phyloP scores from a whole-genome alignment of 2,329 filamentous ascomycete genomes.

The Colletotrichum sp. region DNA sequence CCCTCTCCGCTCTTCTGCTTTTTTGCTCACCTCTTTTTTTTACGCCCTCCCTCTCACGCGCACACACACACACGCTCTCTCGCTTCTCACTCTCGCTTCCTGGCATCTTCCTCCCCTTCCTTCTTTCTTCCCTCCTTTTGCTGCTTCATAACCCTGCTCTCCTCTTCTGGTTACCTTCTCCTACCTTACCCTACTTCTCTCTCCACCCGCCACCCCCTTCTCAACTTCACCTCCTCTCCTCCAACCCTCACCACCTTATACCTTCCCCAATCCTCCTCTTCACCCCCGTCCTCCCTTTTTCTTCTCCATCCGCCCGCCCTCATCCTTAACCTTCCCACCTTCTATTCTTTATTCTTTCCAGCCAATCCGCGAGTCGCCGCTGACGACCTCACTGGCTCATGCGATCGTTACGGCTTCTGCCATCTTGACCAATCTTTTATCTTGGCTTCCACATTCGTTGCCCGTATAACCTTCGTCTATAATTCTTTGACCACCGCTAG shows the following conservation, averaged over 20 bases:
- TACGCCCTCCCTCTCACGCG: not conserved
- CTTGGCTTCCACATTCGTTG: constrained; percentile 24
- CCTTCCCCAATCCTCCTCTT: constrained; percentile 28
- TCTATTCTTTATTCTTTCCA: constrained; percentile 33
- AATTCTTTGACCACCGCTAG: constrained; percentile 22
- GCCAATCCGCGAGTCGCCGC: constrained; percentile 13
- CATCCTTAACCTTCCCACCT: constrained; percentile 33
- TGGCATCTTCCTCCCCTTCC: constrained; percentile 34
- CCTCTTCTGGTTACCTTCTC: constrained; percentile 25
- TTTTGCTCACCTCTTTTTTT: constrained; percentile 2
- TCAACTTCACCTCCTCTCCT: constrained; percentile 23
- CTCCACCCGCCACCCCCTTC: constrained; percentile 22
- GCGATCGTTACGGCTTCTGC: constrained; percentile 17
- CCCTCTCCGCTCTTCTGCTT: constrained; percentile 12
- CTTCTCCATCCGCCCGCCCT: constrained; percentile 26
- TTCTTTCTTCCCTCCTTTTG: constrained; percentile 32
- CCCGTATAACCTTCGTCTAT: constrained; percentile 24
- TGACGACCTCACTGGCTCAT: constrained; percentile 16
- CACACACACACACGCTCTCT: constrained; percentile 10
- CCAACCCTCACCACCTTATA: constrained; percentile 27
- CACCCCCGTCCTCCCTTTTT: constrained; percentile 3
- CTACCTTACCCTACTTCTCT: constrained; percentile 23
- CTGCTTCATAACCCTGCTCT: constrained; percentile 27
- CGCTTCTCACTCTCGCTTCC: constrained; percentile 31
- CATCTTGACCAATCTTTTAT: constrained; percentile 18